A percentile compares a stretch with the other conserved stretches of the same genome.
phyloP scores from a whole-genome alignment of 169 alveolate genomes.

The Plasmodium inui region DNA sequence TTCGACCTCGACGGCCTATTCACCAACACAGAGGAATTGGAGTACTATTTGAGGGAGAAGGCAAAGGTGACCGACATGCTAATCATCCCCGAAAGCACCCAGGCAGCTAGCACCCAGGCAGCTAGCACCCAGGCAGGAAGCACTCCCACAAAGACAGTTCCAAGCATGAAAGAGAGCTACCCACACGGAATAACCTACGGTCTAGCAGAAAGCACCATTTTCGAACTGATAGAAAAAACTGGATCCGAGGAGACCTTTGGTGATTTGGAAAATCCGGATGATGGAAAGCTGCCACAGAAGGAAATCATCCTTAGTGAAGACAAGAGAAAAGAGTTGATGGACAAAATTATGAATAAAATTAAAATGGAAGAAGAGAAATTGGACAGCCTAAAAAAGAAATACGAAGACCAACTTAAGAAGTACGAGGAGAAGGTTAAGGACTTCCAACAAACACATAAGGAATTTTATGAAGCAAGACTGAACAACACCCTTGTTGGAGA shows the following conservation, averaged over 20 bases:
- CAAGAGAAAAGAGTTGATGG: not conserved
- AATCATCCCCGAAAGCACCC: not conserved
- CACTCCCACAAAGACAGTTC: not conserved
- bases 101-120: not conserved
- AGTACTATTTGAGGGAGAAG: slow-evolving; percentile 53
- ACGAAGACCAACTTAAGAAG: not conserved
- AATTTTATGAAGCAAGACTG: not conserved
- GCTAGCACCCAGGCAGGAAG: not conserved
- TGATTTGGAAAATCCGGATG: slow-evolving; percentile 8
- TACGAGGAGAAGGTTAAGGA: not conserved
- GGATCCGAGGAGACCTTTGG: slow-evolving; percentile 1
- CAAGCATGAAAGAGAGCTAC: not conserved
- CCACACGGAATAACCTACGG: slow-evolving; percentile 35
- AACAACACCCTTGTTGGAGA: not conserved
- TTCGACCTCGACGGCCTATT: slow-evolving; percentile 28
- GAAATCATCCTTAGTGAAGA: not conserved
- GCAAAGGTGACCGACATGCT: not conserved
- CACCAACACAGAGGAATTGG: slow-evolving; percentile 29
- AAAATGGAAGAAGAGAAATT: not conserved
- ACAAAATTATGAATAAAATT: not conserved
- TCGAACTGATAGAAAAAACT: not conserved
- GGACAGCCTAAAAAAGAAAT: not conserved
- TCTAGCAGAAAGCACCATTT: not conserved
- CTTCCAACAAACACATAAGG: not conserved
- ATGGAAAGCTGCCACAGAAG: not conserved